Percentiles rank a stretch among this genome's conserved stretches.
Conservation (phyloP, 441 rosid genomes). For the Breynia disticha region DNA sequence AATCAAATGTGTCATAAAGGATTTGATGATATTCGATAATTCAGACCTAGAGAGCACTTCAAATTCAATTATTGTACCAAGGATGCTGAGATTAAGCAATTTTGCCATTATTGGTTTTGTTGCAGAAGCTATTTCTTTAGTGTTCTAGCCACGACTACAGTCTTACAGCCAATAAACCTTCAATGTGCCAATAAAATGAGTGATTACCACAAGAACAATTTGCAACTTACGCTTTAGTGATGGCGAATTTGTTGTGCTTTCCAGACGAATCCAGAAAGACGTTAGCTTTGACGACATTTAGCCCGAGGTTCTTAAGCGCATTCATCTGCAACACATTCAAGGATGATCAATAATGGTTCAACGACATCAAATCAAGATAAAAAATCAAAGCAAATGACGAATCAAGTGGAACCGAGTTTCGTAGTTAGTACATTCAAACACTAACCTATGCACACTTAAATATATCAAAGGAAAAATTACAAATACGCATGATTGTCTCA, state of each 20-base stretch:
- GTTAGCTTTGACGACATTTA: slow-evolving; percentile 88
- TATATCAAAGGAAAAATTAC: slow-evolving; percentile 4
- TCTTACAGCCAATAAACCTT: slow-evolving; percentile 1
- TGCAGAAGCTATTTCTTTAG: too few relatives aligned
- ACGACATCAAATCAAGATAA: slow-evolving; percentile 8
- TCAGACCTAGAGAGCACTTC: too few relatives aligned
- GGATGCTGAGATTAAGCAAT: too few relatives aligned
- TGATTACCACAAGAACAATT: neutral
- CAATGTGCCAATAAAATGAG: neutral
- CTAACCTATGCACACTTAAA: neutral
- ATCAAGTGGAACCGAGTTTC: slow-evolving; percentile 2
- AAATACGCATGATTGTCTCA: neutral
- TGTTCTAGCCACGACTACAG: too few relatives aligned
- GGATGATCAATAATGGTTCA: slow-evolving; percentile 9
- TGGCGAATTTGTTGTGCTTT: slow-evolving; percentile 81
- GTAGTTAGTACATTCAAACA: neutral
- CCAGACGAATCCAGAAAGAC: slow-evolving; percentile 95
- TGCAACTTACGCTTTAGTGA: slow-evolving; percentile 68
- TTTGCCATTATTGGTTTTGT: too few relatives aligned
- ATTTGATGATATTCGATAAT: too few relatives aligned
- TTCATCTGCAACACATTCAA: slow-evolving; percentile 55
- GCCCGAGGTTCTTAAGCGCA: slow-evolving; percentile 82
- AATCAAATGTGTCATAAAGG: neutral
- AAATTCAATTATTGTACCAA: too few relatives aligned
- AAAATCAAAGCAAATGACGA: neutral